Conservation (phyloP, 2,329 filamentous ascomycete genomes). For the Talaromyces atroroseus region DNA sequence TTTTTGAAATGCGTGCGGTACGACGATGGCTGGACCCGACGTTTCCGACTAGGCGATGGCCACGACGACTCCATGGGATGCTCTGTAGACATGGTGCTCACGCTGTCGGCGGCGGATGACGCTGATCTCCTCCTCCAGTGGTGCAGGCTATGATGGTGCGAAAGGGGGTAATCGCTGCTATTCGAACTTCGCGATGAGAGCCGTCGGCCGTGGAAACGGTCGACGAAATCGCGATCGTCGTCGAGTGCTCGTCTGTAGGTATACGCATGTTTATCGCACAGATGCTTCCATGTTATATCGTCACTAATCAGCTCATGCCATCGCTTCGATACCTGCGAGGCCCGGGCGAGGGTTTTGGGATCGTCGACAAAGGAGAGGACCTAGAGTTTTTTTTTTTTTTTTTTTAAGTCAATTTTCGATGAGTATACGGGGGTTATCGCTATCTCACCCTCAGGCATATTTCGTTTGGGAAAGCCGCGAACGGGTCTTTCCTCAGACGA, state of each 20-base stretch:
- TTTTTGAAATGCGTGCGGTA: constrained; percentile 98
- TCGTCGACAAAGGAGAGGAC: constrained; percentile 97
- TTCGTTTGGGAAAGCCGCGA: constrained; percentile 86
- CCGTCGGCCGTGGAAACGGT: constrained; percentile 27
- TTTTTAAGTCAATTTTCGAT: neutral
- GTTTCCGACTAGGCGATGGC: constrained; percentile 28
- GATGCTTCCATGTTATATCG: constrained; percentile 96
- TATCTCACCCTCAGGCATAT: constrained; percentile 74
- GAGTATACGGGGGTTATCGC: neutral
- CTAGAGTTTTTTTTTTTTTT: too few species aligned
- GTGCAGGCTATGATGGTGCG: constrained; percentile 13
- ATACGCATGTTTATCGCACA: constrained; percentile 95
- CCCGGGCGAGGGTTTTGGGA: constrained; percentile 83
- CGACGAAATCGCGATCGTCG: constrained; percentile 33
- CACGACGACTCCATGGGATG: constrained; percentile 28
- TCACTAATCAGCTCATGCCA: constrained; percentile 93
- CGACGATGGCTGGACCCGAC: constrained; percentile 63
- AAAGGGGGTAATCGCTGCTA: constrained; percentile 9
- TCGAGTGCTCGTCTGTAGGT: constrained; percentile 64
- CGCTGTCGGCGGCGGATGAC: constrained; percentile 41
- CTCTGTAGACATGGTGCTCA: constrained; percentile 41
- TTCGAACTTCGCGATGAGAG: constrained; percentile 19
- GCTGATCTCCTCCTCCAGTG: constrained; percentile 23
- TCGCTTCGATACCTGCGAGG: constrained; percentile 90
- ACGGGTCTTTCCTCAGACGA: constrained; percentile 90